Evolutionary conservation across 1,284 basidiomycete species (phyloP), one percentile per base, ranked within the genome.

Genomic region (Malassezia furfur): DNA sequence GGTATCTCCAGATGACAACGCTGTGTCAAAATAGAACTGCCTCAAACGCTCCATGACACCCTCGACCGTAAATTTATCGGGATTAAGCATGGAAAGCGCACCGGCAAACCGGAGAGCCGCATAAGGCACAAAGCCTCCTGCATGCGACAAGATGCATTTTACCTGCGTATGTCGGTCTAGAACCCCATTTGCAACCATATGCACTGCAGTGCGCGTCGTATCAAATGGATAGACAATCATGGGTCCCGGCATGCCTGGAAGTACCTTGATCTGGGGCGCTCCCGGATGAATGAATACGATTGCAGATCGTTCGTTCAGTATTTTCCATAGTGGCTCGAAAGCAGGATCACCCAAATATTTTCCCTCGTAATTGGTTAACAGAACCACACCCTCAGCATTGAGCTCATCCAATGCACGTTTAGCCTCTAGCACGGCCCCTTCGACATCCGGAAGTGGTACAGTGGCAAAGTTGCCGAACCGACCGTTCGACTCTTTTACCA

Each of bases 191-290:
- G 25, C 19, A 12, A 43, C 40, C 40, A 43, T 43, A 28, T 43
- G 40, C 40, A 43, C 40, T 21, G 40, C 40, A 9, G 40, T 43
- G 10, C 40, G n/a, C 40, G 40, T 43, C 25, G 40, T 43, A 43
- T 43, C 40, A 8, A 43, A 43, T 21, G 40, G 40, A 21, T n/a
- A 43, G 8, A 12, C 40, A 21, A 43, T 21, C 5, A 17, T 12
- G 11, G 40, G 7, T 15, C 40, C n/a, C 14, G 40, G n/a, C 19
- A 43, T 21, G 4, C 19, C 40, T 11, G 40, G 40, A 3, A 43
- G 25, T 8, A 43, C 5, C 11, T 43, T 17, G 15, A 43, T 43
- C 25, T 21, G 10, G 21, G 40, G 40, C n/a, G 19, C 15, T 43
- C 40, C 40, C 19, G 40, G 40, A 43, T 43, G 40, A 21, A 43